Conservation (phyloP, 257 asterid genomes). For the Primulina huaijiensis region DNA sequence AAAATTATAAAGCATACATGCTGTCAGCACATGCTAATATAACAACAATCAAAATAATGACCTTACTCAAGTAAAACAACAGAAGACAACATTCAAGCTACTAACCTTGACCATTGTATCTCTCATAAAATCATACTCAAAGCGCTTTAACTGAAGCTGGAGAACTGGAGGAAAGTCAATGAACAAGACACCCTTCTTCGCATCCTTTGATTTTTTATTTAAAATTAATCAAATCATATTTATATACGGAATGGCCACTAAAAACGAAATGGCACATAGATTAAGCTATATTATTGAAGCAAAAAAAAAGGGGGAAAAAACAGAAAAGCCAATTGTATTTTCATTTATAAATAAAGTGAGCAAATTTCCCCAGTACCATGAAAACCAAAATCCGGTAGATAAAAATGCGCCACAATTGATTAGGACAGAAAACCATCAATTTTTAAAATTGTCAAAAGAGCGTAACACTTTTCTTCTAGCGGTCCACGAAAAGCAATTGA, state of each 20-base stretch:
- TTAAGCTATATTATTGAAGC: constrained; percentile 21
- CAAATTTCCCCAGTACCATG: neutral
- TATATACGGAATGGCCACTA: constrained; percentile 5
- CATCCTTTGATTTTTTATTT: constrained; percentile 67
- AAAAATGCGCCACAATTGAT: neutral
- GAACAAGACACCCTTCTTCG: constrained; percentile 94
- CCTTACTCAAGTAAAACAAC: constrained; percentile 13
- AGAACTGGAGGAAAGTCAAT: constrained; percentile 97
- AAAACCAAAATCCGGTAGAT: neutral
- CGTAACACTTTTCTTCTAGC: neutral
- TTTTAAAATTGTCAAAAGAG: neutral
- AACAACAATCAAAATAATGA: constrained; percentile 4
- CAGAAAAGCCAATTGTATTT: constrained; percentile 2
- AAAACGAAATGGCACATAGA: constrained; percentile 19
- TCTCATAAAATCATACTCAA: constrained; percentile 94
- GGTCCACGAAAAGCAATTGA: neutral
- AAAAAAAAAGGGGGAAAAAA: constrained; percentile 13
- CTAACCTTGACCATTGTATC: constrained; percentile 98
- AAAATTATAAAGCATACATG: neutral
- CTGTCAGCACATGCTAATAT: constrained; percentile 3
- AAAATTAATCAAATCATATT: constrained; percentile 25
- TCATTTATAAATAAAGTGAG: constrained; percentile 10
- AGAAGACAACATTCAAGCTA: constrained; percentile 8
- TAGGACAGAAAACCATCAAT: neutral
- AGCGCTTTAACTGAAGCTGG: constrained; percentile 97